These are phyloP conservation scores for Wallacemonas rigidus DNA, from an alignment of 208 protist species.

Conservation along the genomic window DNA sequence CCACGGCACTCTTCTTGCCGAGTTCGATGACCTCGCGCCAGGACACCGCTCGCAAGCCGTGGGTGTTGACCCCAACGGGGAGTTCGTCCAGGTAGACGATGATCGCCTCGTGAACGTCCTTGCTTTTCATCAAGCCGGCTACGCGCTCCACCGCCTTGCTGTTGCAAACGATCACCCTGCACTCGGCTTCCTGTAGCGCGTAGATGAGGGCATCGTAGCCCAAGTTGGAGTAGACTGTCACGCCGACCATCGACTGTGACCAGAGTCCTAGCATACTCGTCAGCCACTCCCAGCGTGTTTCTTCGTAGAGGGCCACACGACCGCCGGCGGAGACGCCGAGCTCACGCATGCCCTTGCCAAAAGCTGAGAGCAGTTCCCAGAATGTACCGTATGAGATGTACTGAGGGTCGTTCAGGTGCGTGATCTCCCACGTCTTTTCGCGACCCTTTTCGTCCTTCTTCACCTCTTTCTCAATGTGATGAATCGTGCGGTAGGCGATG, in stretches of 20 bases:
- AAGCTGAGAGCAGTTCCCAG: constrained; percentile 53
- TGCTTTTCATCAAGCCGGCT: constrained; percentile 31
- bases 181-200: constrained; percentile 75
- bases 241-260: constrained; percentile 68
- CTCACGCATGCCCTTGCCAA: constrained; percentile 64
- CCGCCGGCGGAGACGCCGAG: constrained; percentile 40
- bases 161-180: constrained; percentile 75
- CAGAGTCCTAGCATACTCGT: constrained; percentile 63
- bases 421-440: constrained; percentile 42
- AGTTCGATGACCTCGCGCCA: constrained; percentile 66
- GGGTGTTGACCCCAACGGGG: constrained; percentile 30
- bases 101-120: constrained; percentile 20
- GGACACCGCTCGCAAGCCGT: constrained; percentile 24
- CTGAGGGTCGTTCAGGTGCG: constrained; percentile 44
- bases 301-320: constrained; percentile 71
- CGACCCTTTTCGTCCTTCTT: constrained; percentile 55
- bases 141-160: constrained; percentile 60
- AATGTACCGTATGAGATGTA: constrained; percentile 64
- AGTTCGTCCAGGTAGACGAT: constrained; percentile 81
- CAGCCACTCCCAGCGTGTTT: constrained; percentile 92
- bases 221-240: constrained; percentile 88
- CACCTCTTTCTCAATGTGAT: constrained; percentile 41
- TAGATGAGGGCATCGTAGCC: constrained; percentile 80
- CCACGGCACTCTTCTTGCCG: constrained; percentile 34
- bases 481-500: constrained; percentile 56